phyloP scores from a whole-genome alignment of 306 rosid species.

The Pterocarpus santalinus region DNA sequence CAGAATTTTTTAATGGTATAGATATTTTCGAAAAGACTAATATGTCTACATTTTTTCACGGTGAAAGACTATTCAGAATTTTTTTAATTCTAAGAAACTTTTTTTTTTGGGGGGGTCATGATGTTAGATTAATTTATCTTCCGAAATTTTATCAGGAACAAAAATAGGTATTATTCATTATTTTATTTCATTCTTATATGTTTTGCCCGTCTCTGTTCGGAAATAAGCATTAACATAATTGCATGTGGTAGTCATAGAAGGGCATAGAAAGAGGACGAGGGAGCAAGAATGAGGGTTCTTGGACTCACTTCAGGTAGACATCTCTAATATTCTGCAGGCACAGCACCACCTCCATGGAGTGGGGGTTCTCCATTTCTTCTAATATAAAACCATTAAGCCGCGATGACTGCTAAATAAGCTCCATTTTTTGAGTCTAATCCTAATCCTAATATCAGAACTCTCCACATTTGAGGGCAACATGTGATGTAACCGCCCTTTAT shows the following conservation, averaged over 20 bases:
- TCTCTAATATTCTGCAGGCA: neutral
- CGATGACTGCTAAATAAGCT: neutral
- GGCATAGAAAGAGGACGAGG: neutral
- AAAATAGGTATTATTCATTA: too few species aligned
- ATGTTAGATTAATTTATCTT: too few species aligned
- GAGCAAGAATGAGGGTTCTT: neutral
- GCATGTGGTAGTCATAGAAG: neutral
- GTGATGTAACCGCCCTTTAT: conserved; percentile 13
- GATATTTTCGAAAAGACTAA: too few species aligned
- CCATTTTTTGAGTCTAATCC: neutral
- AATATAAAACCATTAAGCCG: neutral
- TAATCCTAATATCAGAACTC: neutral
- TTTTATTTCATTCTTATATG: too few species aligned
- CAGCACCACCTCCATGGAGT: conserved; percentile 1
- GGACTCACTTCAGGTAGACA: neutral
- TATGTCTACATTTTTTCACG: too few species aligned
- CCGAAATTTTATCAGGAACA: too few species aligned
- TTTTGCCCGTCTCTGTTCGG: too few species aligned
- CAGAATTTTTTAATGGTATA: too few species aligned
- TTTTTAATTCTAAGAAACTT: too few species aligned
- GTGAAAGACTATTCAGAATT: too few species aligned
- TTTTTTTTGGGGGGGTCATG: too few species aligned
- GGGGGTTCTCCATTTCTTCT: neutral
- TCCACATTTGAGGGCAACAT: neutral
- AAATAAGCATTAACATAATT: too few species aligned